A percentile compares a stretch with the other conserved stretches of the same genome.
Evolutionary conservation across 83 land plant species (phyloP).

Genomic region (Picea abies): DNA sequence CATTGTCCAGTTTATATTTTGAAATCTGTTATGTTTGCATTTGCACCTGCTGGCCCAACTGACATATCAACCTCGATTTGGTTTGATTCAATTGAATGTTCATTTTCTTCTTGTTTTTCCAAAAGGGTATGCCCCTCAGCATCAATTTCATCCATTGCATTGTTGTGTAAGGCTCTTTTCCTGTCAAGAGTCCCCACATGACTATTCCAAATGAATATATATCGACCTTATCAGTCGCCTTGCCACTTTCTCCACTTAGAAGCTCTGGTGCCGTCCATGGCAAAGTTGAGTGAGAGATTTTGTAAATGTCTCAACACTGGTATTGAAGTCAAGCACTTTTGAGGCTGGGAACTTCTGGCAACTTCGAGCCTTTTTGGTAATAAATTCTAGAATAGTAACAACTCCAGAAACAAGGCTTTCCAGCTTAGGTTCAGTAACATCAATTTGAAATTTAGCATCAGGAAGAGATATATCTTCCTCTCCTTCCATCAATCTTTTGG

Average conservation of each 20-base stretch:
- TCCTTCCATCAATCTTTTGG: neutral
- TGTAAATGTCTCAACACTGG: conserved; percentile 38
- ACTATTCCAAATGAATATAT: too few species aligned
- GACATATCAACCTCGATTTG: neutral
- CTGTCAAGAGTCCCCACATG: too few species aligned
- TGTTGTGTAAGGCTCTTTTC: too few species aligned
- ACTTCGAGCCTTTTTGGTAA: conserved; percentile 38
- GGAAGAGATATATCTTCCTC: neutral
- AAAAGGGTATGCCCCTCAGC: neutral
- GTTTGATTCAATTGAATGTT: neutral
- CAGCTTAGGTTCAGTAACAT: conserved; percentile 19
- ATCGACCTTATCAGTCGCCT: too few species aligned
- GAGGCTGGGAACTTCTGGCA: conserved; percentile 18
- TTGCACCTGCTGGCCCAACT: neutral
- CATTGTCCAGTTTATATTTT: neutral
- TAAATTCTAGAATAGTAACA: conserved; percentile 38
- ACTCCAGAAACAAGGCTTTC: conserved; percentile 45
- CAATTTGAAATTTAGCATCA: conserved; percentile 4
- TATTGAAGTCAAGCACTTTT: conserved; percentile 29
- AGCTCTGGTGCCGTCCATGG: too few species aligned
- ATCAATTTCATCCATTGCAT: neutral
- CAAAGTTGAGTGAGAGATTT: conserved; percentile 25
- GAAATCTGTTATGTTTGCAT: too few species aligned
- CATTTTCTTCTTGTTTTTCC: neutral
- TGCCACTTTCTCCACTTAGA: too few species aligned